Evolutionary conservation across 306 rosid genomes (phyloP).

Genomic region (apple (Malus domestica)): ASM211411v1 NC_041800.1:31670233-31670732

Average conservation of each 20-base stretch:
- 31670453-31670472: conserved; percentile 8
- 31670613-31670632: too few species aligned
- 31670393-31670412: conserved; percentile 19
- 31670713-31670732: background rate
- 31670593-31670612: too few species aligned
- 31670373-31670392: conserved; percentile 25
- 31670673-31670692: too few species aligned
- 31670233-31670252: conserved; percentile 4
- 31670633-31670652: too few species aligned
- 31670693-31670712: too few species aligned
- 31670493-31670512: conserved; percentile 58
- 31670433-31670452: conserved; percentile 23
- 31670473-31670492: conserved; percentile 28
- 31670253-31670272: conserved; percentile 14
- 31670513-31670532: conserved; percentile 58
- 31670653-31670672: too few species aligned
- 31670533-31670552: background rate
- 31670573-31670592: too few species aligned
- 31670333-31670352: conserved; percentile 24
- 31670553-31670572: too few species aligned
- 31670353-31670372: conserved; percentile 20
- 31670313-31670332: conserved; percentile 30
- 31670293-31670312: conserved; percentile 14
- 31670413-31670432: conserved; percentile 19
- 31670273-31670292: conserved; percentile 12